phyloP scores from a whole-genome alignment of 257 asterid genomes.

The Marsdenia floribunda region DNA sequence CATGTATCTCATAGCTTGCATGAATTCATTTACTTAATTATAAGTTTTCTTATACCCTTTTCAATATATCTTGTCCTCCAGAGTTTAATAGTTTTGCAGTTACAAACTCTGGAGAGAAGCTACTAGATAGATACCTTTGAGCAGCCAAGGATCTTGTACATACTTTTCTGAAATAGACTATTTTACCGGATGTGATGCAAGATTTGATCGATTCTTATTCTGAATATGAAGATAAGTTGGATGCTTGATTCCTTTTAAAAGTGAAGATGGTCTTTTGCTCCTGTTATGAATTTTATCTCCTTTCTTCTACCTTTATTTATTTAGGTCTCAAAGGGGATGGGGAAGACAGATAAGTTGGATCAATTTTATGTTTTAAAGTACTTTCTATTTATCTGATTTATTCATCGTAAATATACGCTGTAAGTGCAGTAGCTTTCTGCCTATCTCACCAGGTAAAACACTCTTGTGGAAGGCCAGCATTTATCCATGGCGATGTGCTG shows the following conservation, averaged over 20 bases:
- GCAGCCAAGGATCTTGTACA: conserved; percentile 8
- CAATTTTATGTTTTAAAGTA: neutral
- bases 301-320: too few relatives aligned
- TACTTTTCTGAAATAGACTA: neutral
- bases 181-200: neutral
- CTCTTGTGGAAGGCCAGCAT: neutral
- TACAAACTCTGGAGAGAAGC: neutral
- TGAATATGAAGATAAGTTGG: neutral
- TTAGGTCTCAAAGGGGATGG: neutral
- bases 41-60: neutral
- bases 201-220: neutral
- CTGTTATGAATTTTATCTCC: neutral
- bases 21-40: neutral
- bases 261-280: neutral
- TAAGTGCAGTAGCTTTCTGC: neutral
- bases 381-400: neutral
- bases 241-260: neutral
- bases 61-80: neutral
- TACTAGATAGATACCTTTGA: neutral
- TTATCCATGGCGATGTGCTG: neutral
- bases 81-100: neutral
- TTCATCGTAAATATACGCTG: neutral
- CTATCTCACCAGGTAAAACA: neutral
- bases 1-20: conserved; percentile 1
- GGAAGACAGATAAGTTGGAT: neutral